Conservation (phyloP, 1,139 yeast genomes). For the Hanseniaspora sp. region DNA sequence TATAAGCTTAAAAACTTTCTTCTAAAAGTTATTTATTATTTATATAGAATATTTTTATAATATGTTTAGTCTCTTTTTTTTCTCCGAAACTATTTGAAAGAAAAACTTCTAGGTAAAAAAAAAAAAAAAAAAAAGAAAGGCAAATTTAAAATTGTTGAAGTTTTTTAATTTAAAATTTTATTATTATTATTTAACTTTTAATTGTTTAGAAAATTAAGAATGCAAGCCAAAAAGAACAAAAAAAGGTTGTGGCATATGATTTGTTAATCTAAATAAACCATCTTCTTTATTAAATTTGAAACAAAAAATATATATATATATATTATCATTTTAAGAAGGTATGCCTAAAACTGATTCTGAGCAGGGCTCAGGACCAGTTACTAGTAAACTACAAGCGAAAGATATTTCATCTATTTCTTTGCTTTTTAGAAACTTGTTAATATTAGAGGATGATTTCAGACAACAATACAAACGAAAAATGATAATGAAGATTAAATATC, state of each 20-base stretch:
- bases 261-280: too few relatives aligned
- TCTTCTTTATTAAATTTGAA: too few relatives aligned
- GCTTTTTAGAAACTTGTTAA: constrained; percentile 66
- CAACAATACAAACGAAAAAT: constrained; percentile 68
- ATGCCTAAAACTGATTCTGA: background rate
- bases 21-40: too few relatives aligned
- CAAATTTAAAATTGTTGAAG: background rate
- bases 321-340: background rate
- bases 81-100: background rate
- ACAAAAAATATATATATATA: background rate
- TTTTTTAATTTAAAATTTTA: background rate
- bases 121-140: background rate
- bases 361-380: background rate
- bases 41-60: too few relatives aligned
- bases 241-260: background rate
- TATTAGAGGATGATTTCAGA: constrained; percentile 73
- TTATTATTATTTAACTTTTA: too few relatives aligned
- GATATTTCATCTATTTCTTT: constrained; percentile 50
- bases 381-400: constrained; percentile 21
- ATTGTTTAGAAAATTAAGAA: too few relatives aligned
- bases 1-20: too few relatives aligned
- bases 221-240: background rate
- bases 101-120: background rate
- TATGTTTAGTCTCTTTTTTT: too few relatives aligned
- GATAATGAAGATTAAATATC: constrained; percentile 58